These are phyloP conservation scores for Trichophyton rubrum DNA, from an alignment of 2,329 filamentous ascomycete genomes.

Conservation along the genomic window DNA sequence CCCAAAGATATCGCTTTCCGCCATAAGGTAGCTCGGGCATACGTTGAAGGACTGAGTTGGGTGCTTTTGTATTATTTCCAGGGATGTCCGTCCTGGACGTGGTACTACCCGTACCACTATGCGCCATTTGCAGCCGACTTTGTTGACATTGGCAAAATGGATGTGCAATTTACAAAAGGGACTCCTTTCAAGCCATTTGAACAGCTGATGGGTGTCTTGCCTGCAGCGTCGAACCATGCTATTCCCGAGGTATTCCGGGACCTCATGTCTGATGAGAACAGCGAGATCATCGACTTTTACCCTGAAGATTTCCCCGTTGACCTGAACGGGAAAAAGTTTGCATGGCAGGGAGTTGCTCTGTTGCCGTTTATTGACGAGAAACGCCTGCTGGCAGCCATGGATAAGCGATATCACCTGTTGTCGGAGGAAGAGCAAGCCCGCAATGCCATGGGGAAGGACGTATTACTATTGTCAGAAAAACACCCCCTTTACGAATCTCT, in stretches of 20 bases:
- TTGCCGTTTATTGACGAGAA: constrained; percentile 94
- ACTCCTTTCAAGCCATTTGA: constrained; percentile 83
- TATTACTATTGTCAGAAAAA: constrained; percentile 69
- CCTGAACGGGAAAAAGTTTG: constrained; percentile 94
- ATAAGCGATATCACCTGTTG: constrained; percentile 66
- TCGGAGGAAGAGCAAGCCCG: constrained; percentile 63
- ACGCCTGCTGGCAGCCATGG: constrained; percentile 68
- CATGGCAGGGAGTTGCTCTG: constrained; percentile 90
- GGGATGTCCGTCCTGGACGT: constrained; percentile 95
- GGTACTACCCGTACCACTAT: constrained; percentile 98
- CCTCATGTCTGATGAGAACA: constrained; percentile 78
- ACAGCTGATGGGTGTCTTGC: constrained; percentile 95
- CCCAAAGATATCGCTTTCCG: constrained; percentile 74
- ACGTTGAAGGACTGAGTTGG: constrained; percentile 91
- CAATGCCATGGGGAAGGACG: constrained; percentile 69
- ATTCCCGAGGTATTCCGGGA: constrained; percentile 79
- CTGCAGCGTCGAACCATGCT: constrained; percentile 82
- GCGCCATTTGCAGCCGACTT: constrained; percentile 96
- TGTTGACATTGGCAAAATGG: constrained; percentile 64
- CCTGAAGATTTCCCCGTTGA: constrained; percentile 88
- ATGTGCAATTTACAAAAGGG: constrained; percentile 71
- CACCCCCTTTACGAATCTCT: constrained; percentile 81
- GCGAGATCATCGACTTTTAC: constrained; percentile 94
- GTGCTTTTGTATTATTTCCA: constrained; percentile 96
- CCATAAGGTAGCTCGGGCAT: constrained; percentile 75